A percentile compares a stretch with the other conserved stretches of the same genome.
Conservation (phyloP, 441 rosid species). For the Syzygium malaccense region DNA sequence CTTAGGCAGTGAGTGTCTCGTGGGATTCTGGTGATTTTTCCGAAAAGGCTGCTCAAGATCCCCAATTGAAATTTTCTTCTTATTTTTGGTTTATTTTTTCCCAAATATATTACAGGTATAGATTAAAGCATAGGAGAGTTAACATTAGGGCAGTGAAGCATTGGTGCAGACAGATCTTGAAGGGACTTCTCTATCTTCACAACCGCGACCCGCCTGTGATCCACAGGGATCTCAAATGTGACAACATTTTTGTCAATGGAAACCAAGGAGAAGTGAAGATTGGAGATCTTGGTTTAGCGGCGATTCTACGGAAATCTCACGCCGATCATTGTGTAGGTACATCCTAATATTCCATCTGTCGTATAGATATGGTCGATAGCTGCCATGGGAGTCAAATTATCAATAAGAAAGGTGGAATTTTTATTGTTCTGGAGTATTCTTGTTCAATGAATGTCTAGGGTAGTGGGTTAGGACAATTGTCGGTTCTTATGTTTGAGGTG, state of each 20-base stretch:
- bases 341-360: not conserved
- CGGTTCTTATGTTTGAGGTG: not conserved
- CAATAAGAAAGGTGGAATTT: not conserved
- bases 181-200: slow-evolving; percentile 81
- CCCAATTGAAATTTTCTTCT: not conserved
- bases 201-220: slow-evolving; percentile 90
- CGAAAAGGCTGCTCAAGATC: slow-evolving; percentile 6
- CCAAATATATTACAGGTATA: slow-evolving; percentile 35
- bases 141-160: slow-evolving; percentile 93
- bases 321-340: slow-evolving; percentile 93
- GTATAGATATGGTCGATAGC: not conserved
- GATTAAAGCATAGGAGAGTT: slow-evolving; percentile 84
- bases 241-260: slow-evolving; percentile 89
- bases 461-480: not conserved
- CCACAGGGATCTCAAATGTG: slow-evolving; percentile 98
- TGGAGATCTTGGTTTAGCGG: slow-evolving; percentile 97
- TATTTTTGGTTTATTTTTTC: not conserved
- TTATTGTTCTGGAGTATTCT: not conserved
- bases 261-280: slow-evolving; percentile 97
- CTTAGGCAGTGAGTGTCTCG: slow-evolving; percentile 69
- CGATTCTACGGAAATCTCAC: slow-evolving; percentile 70
- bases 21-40: slow-evolving; percentile 1
- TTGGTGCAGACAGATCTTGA: slow-evolving; percentile 97
- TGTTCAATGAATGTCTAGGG: not conserved
- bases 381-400: not conserved